phyloP scores from a whole-genome alignment of 1,284 basidiomycete species.

The Ceratobasidium papillatum region DNA sequence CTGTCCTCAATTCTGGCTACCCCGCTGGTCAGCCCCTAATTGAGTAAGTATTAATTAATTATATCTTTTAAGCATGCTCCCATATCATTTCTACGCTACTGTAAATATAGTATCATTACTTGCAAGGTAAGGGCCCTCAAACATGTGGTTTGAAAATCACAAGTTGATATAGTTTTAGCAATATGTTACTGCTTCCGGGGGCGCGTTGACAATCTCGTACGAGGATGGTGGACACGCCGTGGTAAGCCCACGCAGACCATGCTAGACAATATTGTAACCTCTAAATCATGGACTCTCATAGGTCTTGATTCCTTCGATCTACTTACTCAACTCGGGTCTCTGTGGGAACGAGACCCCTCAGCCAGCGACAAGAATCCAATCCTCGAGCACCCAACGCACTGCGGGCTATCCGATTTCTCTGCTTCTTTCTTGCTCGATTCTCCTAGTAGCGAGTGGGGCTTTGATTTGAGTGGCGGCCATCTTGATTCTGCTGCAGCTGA shows the following conservation, averaged over 20 bases:
- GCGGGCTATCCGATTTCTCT: background rate
- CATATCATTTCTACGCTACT: too few relatives aligned
- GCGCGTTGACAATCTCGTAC: conserved; percentile 34
- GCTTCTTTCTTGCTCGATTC: background rate
- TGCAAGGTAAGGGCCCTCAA: conserved; percentile 6
- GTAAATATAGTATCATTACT: conserved; percentile 12
- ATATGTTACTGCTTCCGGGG: conserved; percentile 33
- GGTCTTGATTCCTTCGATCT: conserved; percentile 31
- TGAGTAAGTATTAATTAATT: conserved; percentile 11
- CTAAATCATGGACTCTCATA: background rate
- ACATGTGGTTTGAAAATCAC: background rate
- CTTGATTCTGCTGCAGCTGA: background rate
- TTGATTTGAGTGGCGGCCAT: background rate
- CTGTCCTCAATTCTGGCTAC: conserved; percentile 35
- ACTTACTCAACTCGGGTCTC: conserved; percentile 4
- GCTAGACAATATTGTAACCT: background rate
- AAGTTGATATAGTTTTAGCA: conserved; percentile 9
- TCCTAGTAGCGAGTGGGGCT: background rate
- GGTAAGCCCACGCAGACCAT: background rate
- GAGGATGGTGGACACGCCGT: conserved; percentile 18
- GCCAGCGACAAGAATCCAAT: conserved; percentile 14
- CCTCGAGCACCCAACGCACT: background rate
- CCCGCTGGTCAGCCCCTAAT: conserved; percentile 26
- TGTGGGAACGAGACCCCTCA: conserved; percentile 29
- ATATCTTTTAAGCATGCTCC: background rate